Base-by-base conservation (phyloP, 169 alveolate genomes). In the Eimeria falciformis region DNA sequence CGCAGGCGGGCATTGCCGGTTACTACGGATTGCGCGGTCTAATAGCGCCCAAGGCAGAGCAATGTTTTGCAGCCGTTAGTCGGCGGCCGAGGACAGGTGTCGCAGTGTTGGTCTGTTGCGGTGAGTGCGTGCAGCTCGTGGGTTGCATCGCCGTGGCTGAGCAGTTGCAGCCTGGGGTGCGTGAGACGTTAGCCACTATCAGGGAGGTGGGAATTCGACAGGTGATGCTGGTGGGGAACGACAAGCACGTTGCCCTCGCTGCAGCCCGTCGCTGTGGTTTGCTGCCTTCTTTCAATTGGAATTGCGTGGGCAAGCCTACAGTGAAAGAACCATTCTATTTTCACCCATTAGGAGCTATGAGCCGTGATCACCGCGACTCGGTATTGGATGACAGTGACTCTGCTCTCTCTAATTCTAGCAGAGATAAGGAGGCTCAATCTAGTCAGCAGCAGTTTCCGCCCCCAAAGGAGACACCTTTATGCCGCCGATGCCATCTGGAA, bases 141-240 rank as follows among this genome's bases (percentile, higher is more conserved):
- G 88, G 88, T 29, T 79, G 88, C 53, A 71, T 79, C 7, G 88
- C 88, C 46, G 88, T 79, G 45, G 62, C 88, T 37, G 88, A 79
- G 56, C 50, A 79, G 71, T 71, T 79, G 5, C 88, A 79, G 73
- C 73, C 75, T 11, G 55, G 88, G 11, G 73, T 79, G 56, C 12
- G 88, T 37, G 62, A 27, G 66, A 79, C 75, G 3, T 12, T 79
- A 12, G 88, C 73, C 18, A 47, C 43, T 50, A 25, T 79, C 7
- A 23, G 73, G 46, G 88, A 50, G 23, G 88, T 79, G 71, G 88
- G 88, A 27, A 79, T 79, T 33, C 88, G 88, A 50, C 88, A 79
- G 71, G 23, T 79, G 53, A 12, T 79, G 53, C 88, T 79, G 3
- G 88, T n/a, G 11, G 88, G 88, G 21, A 71, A 50, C 5, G 88